Percentiles rank a stretch among this genome's conserved stretches.
phyloP scores from a whole-genome alignment of 768 basidiomycete genomes.

The Mycena olivaceomarginata region DNA sequence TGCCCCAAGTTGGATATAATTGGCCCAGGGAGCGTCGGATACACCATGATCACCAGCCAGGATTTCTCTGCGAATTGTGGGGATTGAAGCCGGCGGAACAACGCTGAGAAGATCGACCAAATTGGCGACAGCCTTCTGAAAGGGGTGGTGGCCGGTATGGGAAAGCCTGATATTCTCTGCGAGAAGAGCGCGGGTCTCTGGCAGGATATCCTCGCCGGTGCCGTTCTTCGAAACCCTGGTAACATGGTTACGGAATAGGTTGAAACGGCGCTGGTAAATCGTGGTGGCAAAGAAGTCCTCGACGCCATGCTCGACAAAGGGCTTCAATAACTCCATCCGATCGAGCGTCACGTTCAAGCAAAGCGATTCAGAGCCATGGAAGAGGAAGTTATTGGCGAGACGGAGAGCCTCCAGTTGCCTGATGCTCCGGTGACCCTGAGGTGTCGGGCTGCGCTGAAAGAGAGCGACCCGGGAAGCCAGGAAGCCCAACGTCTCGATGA shows the following conservation, averaged over 20 bases:
- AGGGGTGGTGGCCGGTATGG: constrained; percentile 31
- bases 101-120: constrained; percentile 22
- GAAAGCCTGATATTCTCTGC: constrained; percentile 37
- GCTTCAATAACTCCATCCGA: constrained; percentile 39
- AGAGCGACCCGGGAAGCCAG: constrained; percentile 33
- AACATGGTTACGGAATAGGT: constrained; percentile 29
- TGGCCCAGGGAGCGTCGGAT: constrained; percentile 39
- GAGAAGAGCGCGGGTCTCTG: constrained; percentile 34
- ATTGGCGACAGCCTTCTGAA: constrained; percentile 20
- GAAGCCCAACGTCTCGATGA: constrained; percentile 30
- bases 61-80: constrained; percentile 28
- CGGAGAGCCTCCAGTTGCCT: constrained; percentile 35
- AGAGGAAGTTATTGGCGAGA: constrained; percentile 38
- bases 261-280: constrained; percentile 36
- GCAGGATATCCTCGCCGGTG: constrained; percentile 34
- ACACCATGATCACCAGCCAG: constrained; percentile 38
- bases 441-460: constrained; percentile 33
- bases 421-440: constrained; percentile 35
- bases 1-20: constrained; percentile 37
- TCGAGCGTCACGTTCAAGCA: constrained; percentile 31
- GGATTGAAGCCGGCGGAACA: constrained; percentile 15
- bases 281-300: constrained; percentile 36
- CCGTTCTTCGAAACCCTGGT: constrained; percentile 27
- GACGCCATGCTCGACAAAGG: constrained; percentile 30
- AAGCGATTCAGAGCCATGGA: constrained; percentile 30